These are phyloP conservation scores for Posidonia oceanica DNA, from an alignment of 116 monocot species.

Conservation along the genomic window DNA sequence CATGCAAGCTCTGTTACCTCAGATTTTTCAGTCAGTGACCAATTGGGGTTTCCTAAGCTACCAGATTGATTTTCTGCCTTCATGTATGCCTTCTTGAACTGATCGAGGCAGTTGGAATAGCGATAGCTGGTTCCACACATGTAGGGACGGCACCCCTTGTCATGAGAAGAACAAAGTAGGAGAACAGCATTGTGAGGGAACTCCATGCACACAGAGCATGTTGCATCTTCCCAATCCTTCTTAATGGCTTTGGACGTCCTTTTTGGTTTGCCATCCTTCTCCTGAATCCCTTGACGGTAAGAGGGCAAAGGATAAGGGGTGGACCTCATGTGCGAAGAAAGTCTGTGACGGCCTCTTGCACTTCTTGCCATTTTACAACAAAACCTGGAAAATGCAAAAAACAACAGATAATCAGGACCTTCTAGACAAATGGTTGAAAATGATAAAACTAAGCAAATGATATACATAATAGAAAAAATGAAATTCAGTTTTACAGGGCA, in stretches of 20 bases:
- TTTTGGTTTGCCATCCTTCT: constrained; percentile 19
- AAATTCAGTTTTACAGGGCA: no score
- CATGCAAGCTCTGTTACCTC: constrained; percentile 53
- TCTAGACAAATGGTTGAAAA: no score
- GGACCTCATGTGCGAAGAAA: constrained; percentile 18
- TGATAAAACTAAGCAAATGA: no score
- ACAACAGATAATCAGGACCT: no score
- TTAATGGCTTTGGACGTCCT: constrained; percentile 26
- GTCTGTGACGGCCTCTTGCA: constrained; percentile 20
- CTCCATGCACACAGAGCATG: constrained; percentile 89
- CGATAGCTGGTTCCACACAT: constrained; percentile 82
- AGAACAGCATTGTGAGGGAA: constrained; percentile 88
- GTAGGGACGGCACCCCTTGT: constrained; percentile 90
- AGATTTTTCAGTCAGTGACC: constrained; percentile 16
- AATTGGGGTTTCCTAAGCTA: background rate
- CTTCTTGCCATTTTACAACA: constrained; percentile 47
- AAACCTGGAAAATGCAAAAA: background rate
- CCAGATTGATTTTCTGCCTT: constrained; percentile 13
- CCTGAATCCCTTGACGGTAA: background rate
- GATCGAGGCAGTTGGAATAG: constrained; percentile 82
- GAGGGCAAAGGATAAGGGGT: constrained; percentile 27
- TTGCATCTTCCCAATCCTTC: constrained; percentile 75
- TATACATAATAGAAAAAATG: no score
- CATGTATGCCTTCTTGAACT: constrained; percentile 73
- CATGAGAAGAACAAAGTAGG: constrained; percentile 76